These are phyloP conservation scores for Neofusicoccum kwambonambiense DNA, from an alignment of 2,329 filamentous ascomycete species.

Conservation along the genomic window DNA sequence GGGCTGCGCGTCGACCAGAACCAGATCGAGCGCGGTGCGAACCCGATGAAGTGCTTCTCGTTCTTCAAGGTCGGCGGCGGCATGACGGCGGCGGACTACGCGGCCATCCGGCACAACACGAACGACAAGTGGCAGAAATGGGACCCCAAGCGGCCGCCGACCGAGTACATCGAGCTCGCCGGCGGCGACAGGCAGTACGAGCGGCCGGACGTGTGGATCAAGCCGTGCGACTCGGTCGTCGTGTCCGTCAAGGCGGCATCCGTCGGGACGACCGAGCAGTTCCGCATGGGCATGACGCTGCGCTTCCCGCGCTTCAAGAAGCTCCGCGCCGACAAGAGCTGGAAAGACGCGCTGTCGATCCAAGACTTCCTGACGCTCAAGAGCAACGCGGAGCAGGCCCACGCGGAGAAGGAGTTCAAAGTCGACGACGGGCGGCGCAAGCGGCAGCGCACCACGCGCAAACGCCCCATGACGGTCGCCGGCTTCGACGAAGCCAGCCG, in stretches of 20 bases:
- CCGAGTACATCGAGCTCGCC: constrained; percentile 74
- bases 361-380: constrained; percentile 76
- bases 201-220: constrained; percentile 88
- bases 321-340: constrained; percentile 77
- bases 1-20: constrained; percentile 75
- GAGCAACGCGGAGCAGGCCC: constrained; percentile 65
- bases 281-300: constrained; percentile 73
- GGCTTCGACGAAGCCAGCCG: constrained; percentile 57
- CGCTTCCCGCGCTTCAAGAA: constrained; percentile 88
- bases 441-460: constrained; percentile 60
- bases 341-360: constrained; percentile 75
- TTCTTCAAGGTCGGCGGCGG: constrained; percentile 99
- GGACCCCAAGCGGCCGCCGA: constrained; percentile 75
- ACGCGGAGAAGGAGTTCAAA: constrained; percentile 71
- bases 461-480: constrained; percentile 71
- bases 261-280: constrained; percentile 71
- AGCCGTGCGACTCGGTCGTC: constrained; percentile 82
- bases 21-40: constrained; percentile 54
- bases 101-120: constrained; percentile 75
- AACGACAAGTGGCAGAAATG: constrained; percentile 90
- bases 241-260: constrained; percentile 85
- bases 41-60: constrained; percentile 78
- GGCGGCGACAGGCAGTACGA: constrained; percentile 75
- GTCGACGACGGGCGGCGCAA: constrained; percentile 68
- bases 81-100: constrained; percentile 81